These are phyloP conservation scores for Nakaseomyces bracarensis DNA, from an alignment of 1,139 yeast species.

Conservation along the genomic window DNA sequence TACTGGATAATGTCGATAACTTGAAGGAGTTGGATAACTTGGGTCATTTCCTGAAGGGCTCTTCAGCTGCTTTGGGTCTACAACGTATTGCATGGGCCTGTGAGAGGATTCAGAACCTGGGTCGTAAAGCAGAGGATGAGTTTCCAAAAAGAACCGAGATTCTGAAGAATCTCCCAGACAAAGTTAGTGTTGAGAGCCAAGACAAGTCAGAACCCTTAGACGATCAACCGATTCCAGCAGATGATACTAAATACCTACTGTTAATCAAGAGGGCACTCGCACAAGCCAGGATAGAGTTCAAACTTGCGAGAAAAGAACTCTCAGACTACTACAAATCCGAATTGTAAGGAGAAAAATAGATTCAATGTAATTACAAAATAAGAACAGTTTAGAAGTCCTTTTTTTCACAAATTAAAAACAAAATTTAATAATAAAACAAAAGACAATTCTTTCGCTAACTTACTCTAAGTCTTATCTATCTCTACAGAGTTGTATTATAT, in stretches of 20 bases:
- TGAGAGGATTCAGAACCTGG: conserved; percentile 87
- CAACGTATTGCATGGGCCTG: conserved; percentile 76
- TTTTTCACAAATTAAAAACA: too few species aligned
- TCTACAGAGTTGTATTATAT: too few species aligned
- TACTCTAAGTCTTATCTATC: too few species aligned
- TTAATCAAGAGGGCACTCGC: conserved; percentile 46
- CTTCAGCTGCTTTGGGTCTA: conserved; percentile 90
- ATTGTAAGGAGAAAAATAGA: conserved; percentile 26
- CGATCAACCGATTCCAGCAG: neutral
- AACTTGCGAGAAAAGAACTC: conserved; percentile 47
- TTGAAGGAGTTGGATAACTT: conserved; percentile 58
- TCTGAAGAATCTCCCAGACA: conserved; percentile 16
- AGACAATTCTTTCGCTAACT: too few species aligned
- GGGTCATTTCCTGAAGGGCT: conserved; percentile 92
- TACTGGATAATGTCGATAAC: conserved; percentile 37
- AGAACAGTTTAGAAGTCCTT: too few species aligned
- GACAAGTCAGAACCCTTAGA: conserved; percentile 11
- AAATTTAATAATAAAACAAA: too few species aligned
- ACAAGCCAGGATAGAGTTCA: conserved; percentile 51
- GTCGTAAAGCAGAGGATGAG: conserved; percentile 41
- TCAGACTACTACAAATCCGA: conserved; percentile 50
- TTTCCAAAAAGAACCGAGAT: conserved; percentile 26
- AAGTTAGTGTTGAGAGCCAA: conserved; percentile 12
- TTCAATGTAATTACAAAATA: too few species aligned
- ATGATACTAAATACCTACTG: conserved; percentile 20